Evolutionary conservation across 306 rosid species (phyloP).

Genomic region (Clitoria ternatea): DNA sequence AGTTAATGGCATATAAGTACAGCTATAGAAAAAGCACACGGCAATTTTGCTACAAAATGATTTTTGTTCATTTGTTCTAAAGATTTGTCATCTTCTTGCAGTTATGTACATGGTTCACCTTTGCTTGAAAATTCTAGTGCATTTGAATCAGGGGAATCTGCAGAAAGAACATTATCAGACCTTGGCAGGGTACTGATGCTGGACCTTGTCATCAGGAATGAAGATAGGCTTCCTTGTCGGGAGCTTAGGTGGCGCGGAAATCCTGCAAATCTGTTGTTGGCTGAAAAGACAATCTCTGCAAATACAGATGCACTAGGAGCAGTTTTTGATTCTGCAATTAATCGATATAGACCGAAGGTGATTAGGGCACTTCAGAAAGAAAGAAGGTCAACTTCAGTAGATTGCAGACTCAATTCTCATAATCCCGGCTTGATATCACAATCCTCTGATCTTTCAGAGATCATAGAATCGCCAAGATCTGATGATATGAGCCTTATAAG

Average conservation of each 20-base stretch:
- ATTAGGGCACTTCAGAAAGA: constrained; percentile 66
- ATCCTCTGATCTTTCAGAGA: constrained; percentile 67
- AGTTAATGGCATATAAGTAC: neutral
- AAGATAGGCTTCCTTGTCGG: constrained; percentile 95
- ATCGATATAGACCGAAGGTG: constrained; percentile 60
- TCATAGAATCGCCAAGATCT: constrained; percentile 62
- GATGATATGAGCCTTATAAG: constrained; percentile 35
- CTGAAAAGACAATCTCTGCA: constrained; percentile 49
- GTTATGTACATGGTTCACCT: constrained; percentile 94
- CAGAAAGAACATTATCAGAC: constrained; percentile 68
- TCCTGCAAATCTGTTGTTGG: constrained; percentile 77
- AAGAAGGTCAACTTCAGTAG: constrained; percentile 78
- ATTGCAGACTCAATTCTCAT: constrained; percentile 48
- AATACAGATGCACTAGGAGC: constrained; percentile 53
- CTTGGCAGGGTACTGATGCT: constrained; percentile 88
- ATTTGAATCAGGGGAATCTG: constrained; percentile 60
- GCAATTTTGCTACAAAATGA: constrained; percentile 8
- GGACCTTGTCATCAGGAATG: constrained; percentile 93
- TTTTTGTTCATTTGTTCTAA: constrained; percentile 14
- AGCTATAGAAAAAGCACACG: neutral
- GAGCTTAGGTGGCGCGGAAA: constrained; percentile 97
- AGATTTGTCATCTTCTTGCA: constrained; percentile 39
- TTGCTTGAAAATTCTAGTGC: constrained; percentile 71
- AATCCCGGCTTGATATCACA: constrained; percentile 49
- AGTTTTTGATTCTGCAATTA: constrained; percentile 59